Evolutionary conservation across 169 alveolate genomes (phyloP).

Genomic region (Plasmodium chabaudi): DNA sequence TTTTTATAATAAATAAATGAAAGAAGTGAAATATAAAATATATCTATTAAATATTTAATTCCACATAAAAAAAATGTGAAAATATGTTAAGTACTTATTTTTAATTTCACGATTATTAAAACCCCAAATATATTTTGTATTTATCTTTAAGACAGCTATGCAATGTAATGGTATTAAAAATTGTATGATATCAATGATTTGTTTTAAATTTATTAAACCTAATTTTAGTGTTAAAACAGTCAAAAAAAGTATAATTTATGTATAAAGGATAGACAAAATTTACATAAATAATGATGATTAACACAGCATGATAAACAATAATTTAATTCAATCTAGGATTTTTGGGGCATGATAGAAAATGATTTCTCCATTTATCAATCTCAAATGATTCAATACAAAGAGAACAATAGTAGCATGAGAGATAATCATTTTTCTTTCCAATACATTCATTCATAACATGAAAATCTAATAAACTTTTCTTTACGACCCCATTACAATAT

Average conservation of each 20-base stretch:
- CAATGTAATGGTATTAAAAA: too few relatives aligned
- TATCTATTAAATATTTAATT: too few relatives aligned
- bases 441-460: conserved; percentile 70
- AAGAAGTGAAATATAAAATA: too few relatives aligned
- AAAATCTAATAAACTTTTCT: conserved; percentile 59
- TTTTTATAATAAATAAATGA: too few relatives aligned
- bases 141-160: too few relatives aligned
- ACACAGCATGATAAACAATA: not conserved
- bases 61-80: too few relatives aligned
- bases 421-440: conserved; percentile 67
- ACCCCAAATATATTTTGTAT: too few relatives aligned
- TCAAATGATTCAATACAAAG: conserved; percentile 74
- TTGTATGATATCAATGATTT: too few relatives aligned
- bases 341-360: conserved; percentile 71
- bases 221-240: not conserved
- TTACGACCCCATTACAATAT: conserved; percentile 61
- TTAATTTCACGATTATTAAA: too few relatives aligned
- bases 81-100: too few relatives aligned
- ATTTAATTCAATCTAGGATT: conserved; percentile 44
- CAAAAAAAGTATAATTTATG: conserved; percentile 19
- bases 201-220: too few relatives aligned
- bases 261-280: conserved; percentile 15
- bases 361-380: conserved; percentile 69
- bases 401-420: conserved; percentile 73
- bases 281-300: conserved; percentile 9